Evolutionary conservation across 805 yeast species (phyloP), one percentile per base, ranked within the genome.

Genomic region (Brettanomyces bruxellensis): DNA sequence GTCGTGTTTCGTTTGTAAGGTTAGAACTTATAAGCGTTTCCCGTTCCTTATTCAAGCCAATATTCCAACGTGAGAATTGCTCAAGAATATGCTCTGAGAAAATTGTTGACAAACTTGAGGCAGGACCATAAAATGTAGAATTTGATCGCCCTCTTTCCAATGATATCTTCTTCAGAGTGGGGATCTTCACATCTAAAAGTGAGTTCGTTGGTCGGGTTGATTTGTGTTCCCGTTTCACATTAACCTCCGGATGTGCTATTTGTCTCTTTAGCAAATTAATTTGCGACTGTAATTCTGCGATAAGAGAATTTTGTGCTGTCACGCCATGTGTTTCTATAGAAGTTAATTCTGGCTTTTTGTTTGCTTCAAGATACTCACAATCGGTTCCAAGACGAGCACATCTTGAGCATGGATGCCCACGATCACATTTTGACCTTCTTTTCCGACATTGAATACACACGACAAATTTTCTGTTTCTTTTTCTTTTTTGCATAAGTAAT

Each of bases 361-460:
- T 18, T n/a, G 38, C 14, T n/a, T n/a, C 38, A 6, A 35, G 13
- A 35, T 38, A 38, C 28, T 22, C 25, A 13, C 41, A 38, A 12
- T 13, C 12, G 7, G 24, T 38, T 14, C 25, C 25, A 7, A 48
- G 32, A 24, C 45, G 46, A 9, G 48, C 25, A 40, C 55, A 51
- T 18, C 35, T 41, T 3, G 44, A 40, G 25, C 55, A 53, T 14
- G 55, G 56, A 5, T 34, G 14, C 34, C 41, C 25, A 25, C 51
- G 40, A 39, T 53, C 51, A 37, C 55, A 51, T 36, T 53, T 49
- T 34, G 48, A 34, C 40, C 50, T 51, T 24, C 41, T 46, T n/a
- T 23, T 36, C 24, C 47, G 52, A 30, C 56, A 53, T 22, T 44
- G 40, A 0, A 25, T 25, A 28, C 56, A 53, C 11, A 51, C 55